Evolutionary conservation across 2,329 filamentous ascomycete species (phyloP).

Genomic region (Hypoxylon sp.): DNA sequence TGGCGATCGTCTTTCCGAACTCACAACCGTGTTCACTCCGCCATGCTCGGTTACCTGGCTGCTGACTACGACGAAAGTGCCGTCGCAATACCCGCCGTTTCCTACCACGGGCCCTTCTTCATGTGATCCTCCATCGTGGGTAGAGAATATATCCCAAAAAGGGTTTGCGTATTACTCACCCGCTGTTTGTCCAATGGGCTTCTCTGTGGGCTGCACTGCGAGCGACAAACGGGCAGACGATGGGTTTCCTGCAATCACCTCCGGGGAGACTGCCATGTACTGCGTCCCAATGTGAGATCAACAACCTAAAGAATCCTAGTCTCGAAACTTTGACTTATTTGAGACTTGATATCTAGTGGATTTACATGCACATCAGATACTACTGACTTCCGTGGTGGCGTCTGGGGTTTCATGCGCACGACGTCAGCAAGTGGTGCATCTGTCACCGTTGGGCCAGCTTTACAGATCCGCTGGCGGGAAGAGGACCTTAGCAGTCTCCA

Average conservation of each 20-base stretch:
- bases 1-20: constrained; percentile 53
- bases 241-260: constrained; percentile 52
- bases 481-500: constrained; percentile 55
- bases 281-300: constrained; percentile 53
- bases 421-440: constrained; percentile 1
- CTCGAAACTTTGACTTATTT: constrained; percentile 10
- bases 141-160: constrained; percentile 53
- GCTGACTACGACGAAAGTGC: constrained; percentile 57
- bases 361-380: constrained; percentile 60
- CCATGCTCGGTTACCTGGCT: constrained; percentile 60
- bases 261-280: constrained; percentile 54
- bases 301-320: background rate
- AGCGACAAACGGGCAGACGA: constrained; percentile 50
- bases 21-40: constrained; percentile 60
- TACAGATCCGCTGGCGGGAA: constrained; percentile 59
- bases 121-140: constrained; percentile 58
- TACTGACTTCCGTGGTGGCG: constrained; percentile 58
- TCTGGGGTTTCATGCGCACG: constrained; percentile 55
- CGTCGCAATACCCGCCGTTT: constrained; percentile 58
- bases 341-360: constrained; percentile 46
- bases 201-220: constrained; percentile 55
- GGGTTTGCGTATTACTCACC: constrained; percentile 61
- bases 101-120: constrained; percentile 53
- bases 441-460: constrained; percentile 54
- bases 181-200: constrained; percentile 58